Evolutionary conservation across 192 early-diverging fungal genomes (phyloP).

Genomic region (Entomortierella beljakovae): DNA sequence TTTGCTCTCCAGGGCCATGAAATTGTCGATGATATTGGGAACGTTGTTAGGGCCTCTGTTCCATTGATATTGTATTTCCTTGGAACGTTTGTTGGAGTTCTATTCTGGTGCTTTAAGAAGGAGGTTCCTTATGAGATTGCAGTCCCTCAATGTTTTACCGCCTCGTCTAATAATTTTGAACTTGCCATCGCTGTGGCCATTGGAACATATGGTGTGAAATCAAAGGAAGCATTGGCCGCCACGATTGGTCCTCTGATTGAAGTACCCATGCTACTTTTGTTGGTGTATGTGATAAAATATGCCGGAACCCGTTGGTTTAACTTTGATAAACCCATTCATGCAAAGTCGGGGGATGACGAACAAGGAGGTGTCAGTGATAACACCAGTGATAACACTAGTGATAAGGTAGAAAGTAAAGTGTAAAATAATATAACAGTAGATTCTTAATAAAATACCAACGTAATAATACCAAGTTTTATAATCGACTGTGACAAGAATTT

Average conservation of each 20-base stretch:
- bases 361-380: too few relatives aligned
- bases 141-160: constrained; percentile 73
- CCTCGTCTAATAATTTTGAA: constrained; percentile 78
- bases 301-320: constrained; percentile 16
- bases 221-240: constrained; percentile 70
- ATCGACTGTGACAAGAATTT: too few relatives aligned
- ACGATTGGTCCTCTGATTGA: constrained; percentile 79
- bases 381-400: too few relatives aligned
- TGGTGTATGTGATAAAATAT: constrained; percentile 62
- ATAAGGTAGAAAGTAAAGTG: too few relatives aligned
- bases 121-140: constrained; percentile 58
- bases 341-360: too few relatives aligned
- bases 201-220: constrained; percentile 73
- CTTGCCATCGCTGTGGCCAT: constrained; percentile 81
- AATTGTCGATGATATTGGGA: constrained; percentile 71
- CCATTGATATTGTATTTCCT: constrained; percentile 75
- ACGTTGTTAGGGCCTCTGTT: constrained; percentile 67
- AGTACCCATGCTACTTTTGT: constrained; percentile 70
- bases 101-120: constrained; percentile 52
- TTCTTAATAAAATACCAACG: too few relatives aligned
- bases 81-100: constrained; percentile 62
- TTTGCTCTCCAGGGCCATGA: constrained; percentile 72
- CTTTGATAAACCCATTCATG: not conserved
- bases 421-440: too few relatives aligned
- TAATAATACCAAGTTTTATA: too few relatives aligned